A percentile compares a stretch with the other conserved stretches of the same genome.
phyloP scores from a whole-genome alignment of 1,284 basidiomycete genomes.

The Polyporus tsugae region DNA sequence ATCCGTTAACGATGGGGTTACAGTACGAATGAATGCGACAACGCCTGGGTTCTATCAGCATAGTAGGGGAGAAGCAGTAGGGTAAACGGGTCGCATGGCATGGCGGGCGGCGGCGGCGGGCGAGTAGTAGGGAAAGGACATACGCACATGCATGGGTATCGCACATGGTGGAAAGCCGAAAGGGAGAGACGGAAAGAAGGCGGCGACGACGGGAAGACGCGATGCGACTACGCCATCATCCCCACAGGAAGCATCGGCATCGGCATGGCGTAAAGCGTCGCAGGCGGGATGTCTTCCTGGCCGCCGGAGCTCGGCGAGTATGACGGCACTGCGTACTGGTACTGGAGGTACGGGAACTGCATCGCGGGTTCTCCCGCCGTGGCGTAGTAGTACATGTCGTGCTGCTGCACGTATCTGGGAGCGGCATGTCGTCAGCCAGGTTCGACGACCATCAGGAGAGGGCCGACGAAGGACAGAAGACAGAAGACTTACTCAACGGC shows the following conservation, averaged over 20 bases:
- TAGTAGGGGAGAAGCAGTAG: not conserved
- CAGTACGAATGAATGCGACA: not conserved
- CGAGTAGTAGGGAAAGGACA: not conserved
- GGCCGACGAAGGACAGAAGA: not conserved
- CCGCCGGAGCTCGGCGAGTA: slow-evolving; percentile 11
- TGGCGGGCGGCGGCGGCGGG: not conserved
- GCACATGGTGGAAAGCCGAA: not conserved
- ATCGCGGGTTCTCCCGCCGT: slow-evolving; percentile 12
- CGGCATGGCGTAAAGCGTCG: slow-evolving; percentile 28
- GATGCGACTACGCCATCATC: slow-evolving; percentile 23
- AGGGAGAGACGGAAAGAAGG: not conserved
- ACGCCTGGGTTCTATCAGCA: not conserved
- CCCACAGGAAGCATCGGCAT: slow-evolving; percentile 25
- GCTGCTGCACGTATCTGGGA: slow-evolving; percentile 25
- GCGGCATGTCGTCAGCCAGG: slow-evolving; percentile 5
- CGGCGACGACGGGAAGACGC: not conserved
- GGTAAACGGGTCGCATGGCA: slow-evolving; percentile 3
- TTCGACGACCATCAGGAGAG: not conserved
- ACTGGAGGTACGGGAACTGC: slow-evolving; percentile 31
- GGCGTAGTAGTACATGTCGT: slow-evolving; percentile 27
- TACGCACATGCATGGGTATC: slow-evolving; percentile 2
- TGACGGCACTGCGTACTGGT: slow-evolving; percentile 22
- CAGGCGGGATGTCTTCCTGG: slow-evolving; percentile 22
- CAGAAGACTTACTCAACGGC: slow-evolving; percentile 24
- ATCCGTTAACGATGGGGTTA: not conserved